Percentiles rank a stretch among this genome's conserved stretches.
phyloP scores from a whole-genome alignment of 1,284 basidiomycete species.

The Retiboletus flavoniger region DNA sequence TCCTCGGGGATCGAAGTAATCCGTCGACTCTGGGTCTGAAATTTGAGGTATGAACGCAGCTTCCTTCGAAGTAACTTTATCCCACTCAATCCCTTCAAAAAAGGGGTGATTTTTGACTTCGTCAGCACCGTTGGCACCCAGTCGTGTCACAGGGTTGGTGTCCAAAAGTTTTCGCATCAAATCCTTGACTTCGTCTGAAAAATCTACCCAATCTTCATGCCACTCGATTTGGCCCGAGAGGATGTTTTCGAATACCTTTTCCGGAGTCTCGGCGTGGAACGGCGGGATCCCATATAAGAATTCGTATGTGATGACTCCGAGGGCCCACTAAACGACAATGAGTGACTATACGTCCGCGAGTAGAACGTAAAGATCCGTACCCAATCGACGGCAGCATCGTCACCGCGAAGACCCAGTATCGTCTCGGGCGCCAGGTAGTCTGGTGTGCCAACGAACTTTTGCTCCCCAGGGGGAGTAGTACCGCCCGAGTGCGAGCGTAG shows the following conservation, averaged over 20 bases:
- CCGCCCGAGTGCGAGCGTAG: conserved; percentile 63
- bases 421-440: conserved; percentile 97
- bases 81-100: conserved; percentile 92
- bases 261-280: conserved; percentile 95
- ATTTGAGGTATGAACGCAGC: conserved; percentile 97
- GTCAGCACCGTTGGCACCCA: conserved; percentile 86
- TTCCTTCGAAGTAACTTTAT: conserved; percentile 81
- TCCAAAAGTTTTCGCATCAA: conserved; percentile 91
- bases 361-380: conserved; percentile 44
- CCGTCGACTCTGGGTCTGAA: conserved; percentile 95
- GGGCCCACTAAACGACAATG: conserved; percentile 72
- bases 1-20: conserved; percentile 98
- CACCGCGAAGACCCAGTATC: conserved; percentile 92
- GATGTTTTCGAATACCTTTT: conserved; percentile 98
- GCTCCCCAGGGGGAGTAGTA: conserved; percentile 76
- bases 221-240: conserved; percentile 94
- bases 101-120: conserved; percentile 95
- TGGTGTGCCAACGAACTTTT: conserved; percentile 94
- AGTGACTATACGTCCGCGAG: conserved; percentile 10
- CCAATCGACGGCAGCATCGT: conserved; percentile 97
- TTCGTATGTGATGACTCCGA: conserved; percentile 98
- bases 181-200: conserved; percentile 84
- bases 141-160: conserved; percentile 74
- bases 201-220: conserved; percentile 91
- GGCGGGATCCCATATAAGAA: conserved; percentile 97